Base-by-base conservation (phyloP, 2,329 filamentous ascomycete genomes). In the Ophiocordyceps sinensis region DNA sequence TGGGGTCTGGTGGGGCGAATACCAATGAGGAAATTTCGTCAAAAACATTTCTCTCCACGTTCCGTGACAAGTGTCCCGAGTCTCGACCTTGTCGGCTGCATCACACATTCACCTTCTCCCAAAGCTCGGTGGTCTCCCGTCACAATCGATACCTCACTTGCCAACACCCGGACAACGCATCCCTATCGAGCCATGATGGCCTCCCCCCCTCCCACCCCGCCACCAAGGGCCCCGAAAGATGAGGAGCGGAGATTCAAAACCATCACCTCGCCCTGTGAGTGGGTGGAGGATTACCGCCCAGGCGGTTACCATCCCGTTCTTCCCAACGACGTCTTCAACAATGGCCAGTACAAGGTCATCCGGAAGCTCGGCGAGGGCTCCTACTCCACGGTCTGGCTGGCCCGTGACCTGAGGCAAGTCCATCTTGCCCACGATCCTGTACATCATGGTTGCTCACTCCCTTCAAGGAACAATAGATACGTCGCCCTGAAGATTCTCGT, bases 371-470 rank as follows among this genome's bases (percentile, higher is more conserved):
- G 66, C 32, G 62, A 56, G 30, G 65, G 67, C 23, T 58, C 59
- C 3, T 67, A 51, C 45, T 66, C 64, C 3, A 70, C 66, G 1
- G 65, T 69, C 17, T 71, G 65, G 67, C 56, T 69, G 35, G 65
- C 60, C 21, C 49, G 40, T 31, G 59, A 63, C 45, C 31, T 44
- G 12, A 49, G 30, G 55, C 52, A 51, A 47, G 41, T 32, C 14
- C 31, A 32, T 32, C 31, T 32, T 40, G 3, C 42, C 38, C 28
- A 13, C 14, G 14, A 38, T 21, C 4, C 31, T 44, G 29, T 42
- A 41, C 31, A 40, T 40, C 23, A 21, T 39, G 15, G 17, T 39
- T 31, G 29, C 37, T 39, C 37, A 32, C 32, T 39, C 17, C 30
- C 38, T 36, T 36, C 11, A 43, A 54, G 50, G 32, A 45, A 51